Percentiles rank a stretch among this genome's conserved stretches.
Conservation (phyloP, 768 basidiomycete genomes). For the Coprinopsis sp. region DNA sequence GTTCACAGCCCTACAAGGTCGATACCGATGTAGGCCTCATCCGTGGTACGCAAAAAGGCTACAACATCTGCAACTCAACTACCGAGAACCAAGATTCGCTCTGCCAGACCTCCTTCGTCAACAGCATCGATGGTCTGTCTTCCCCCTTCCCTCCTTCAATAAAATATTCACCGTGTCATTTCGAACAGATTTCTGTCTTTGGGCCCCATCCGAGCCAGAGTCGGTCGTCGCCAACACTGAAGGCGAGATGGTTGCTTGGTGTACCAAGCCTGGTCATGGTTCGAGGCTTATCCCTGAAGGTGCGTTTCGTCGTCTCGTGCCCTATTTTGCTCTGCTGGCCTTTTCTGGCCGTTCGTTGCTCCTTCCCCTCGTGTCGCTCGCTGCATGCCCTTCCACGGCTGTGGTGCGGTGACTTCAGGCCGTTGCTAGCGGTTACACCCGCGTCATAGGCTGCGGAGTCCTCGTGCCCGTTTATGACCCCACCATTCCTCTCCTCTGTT, state of each 20-base stretch:
- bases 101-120: conserved; percentile 61
- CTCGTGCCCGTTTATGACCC: too few relatives aligned
- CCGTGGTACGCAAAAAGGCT: conserved; percentile 51
- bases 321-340: too few relatives aligned
- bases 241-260: conserved; percentile 73
- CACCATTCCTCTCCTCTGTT: too few relatives aligned
- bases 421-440: too few relatives aligned
- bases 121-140: conserved; percentile 39
- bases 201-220: conserved; percentile 52
- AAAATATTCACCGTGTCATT: not conserved
- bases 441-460: too few relatives aligned
- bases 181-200: conserved; percentile 73
- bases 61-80: conserved; percentile 68
- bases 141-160: too few relatives aligned
- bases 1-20: conserved; percentile 32
- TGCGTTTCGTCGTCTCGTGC: too few relatives aligned
- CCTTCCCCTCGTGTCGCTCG: too few relatives aligned
- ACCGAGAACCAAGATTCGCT: conserved; percentile 53
- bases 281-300: conserved; percentile 67
- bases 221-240: conserved; percentile 64
- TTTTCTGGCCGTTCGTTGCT: too few relatives aligned
- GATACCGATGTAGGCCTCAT: conserved; percentile 31
- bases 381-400: too few relatives aligned
- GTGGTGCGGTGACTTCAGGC: too few relatives aligned
- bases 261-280: conserved; percentile 65